Evolutionary conservation across 2,329 filamentous ascomycete species (phyloP).

Genomic region (Ophiosphaerella herpotricha): DNA sequence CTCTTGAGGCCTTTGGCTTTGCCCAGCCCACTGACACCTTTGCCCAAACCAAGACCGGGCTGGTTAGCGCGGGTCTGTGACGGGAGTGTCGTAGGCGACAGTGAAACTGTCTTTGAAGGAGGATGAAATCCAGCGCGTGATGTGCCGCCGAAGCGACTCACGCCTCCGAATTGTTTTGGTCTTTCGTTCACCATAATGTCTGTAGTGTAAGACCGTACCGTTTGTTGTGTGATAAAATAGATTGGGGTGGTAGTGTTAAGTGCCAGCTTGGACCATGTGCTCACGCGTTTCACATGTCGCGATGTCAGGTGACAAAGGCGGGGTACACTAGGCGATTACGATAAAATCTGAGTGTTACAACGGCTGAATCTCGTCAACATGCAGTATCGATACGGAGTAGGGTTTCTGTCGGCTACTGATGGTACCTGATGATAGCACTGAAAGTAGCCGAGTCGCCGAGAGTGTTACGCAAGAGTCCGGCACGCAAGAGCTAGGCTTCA

Average conservation of each 20-base stretch:
- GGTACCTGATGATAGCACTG: too few species aligned
- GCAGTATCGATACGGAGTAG: too few species aligned
- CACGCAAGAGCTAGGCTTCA: too few species aligned
- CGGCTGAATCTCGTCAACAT: too few species aligned
- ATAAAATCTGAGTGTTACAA: too few species aligned
- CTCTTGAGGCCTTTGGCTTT: constrained; percentile 28
- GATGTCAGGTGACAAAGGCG: too few species aligned
- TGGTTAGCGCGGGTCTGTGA: constrained; percentile 1
- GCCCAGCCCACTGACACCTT: constrained; percentile 18
- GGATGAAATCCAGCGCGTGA: constrained; percentile 5
- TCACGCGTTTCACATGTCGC: too few species aligned
- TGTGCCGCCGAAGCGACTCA: constrained; percentile 10
- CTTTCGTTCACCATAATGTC: constrained; percentile 14
- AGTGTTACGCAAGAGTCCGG: too few species aligned
- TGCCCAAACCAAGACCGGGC: constrained; percentile 26
- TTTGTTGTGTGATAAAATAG: background rate
- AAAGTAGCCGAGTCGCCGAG: too few species aligned
- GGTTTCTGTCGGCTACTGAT: too few species aligned
- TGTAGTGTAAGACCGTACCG: constrained; percentile 1
- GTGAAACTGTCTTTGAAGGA: background rate
- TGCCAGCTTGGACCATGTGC: too few species aligned
- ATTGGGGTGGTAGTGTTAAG: background rate
- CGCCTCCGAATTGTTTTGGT: constrained; percentile 12
- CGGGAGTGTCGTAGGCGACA: background rate
- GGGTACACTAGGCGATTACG: too few species aligned